Conservation (phyloP, 768 basidiomycete species). For the Boletus huronensis region DNA sequence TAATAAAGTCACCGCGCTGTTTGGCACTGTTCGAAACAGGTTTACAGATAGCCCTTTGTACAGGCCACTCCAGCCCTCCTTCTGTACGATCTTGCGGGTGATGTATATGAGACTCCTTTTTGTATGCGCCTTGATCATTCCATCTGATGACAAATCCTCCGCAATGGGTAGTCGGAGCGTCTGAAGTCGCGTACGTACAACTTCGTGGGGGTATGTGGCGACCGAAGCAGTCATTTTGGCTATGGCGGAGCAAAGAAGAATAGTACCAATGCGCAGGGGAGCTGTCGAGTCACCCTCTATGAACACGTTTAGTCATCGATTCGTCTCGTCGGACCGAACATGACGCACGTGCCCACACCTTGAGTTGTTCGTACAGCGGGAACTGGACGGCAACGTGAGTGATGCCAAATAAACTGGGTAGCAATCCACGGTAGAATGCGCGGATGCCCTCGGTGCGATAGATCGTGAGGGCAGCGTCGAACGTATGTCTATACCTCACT, state of each 20-base stretch:
- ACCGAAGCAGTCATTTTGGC: conserved; percentile 96
- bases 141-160: conserved; percentile 55
- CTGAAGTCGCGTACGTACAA: conserved; percentile 95
- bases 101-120: conserved; percentile 72
- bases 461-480: conserved; percentile 86
- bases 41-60: conserved; percentile 96
- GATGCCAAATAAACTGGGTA: conserved; percentile 93
- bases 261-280: conserved; percentile 42
- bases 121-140: conserved; percentile 54
- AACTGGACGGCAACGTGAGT: conserved; percentile 96
- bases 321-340: conserved; percentile 2
- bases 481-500: conserved; percentile 79
- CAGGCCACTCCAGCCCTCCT: conserved; percentile 86
- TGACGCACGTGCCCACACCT: conserved; percentile 77
- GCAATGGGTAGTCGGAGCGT: conserved; percentile 70
- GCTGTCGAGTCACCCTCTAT: conserved; percentile 30
- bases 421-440: conserved; percentile 92
- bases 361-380: conserved; percentile 92
- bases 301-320: not conserved
- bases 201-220: conserved; percentile 97
- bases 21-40: conserved; percentile 91
- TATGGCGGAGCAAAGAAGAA: conserved; percentile 86
- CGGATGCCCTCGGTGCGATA: conserved; percentile 82
- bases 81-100: conserved; percentile 63
- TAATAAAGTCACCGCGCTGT: conserved; percentile 93